These are phyloP conservation scores for Monosporascus sp. DNA, from an alignment of 2,329 filamentous ascomycete genomes.

Conservation along the genomic window DNA sequence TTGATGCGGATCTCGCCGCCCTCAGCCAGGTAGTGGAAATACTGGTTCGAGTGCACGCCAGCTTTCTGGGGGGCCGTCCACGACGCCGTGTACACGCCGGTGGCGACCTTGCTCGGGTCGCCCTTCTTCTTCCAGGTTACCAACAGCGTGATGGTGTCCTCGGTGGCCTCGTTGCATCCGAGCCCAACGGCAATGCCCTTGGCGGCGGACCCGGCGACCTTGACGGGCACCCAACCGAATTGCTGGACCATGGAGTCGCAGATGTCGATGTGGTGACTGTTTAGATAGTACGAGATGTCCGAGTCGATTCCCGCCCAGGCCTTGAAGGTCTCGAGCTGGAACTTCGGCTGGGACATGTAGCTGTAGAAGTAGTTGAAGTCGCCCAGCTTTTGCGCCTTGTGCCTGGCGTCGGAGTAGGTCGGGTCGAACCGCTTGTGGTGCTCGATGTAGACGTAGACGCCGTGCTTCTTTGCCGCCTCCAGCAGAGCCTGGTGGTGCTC, in stretches of 20 bases:
- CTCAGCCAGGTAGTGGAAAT: conserved; percentile 89
- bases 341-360: conserved; percentile 94
- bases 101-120: conserved; percentile 66
- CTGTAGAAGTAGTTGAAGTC: conserved; percentile 99
- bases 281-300: conserved; percentile 94
- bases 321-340: conserved; percentile 88
- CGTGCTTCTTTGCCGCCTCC: conserved; percentile 63
- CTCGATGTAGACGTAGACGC: conserved; percentile 88
- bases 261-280: conserved; percentile 90
- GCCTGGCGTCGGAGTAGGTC: conserved; percentile 81
- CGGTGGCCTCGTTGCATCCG: conserved; percentile 74
- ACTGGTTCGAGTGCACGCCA: conserved; percentile 94
- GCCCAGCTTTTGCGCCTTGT: conserved; percentile 69
- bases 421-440: conserved; percentile 97
- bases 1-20: conserved; percentile 84
- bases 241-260: conserved; percentile 83
- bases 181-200: conserved; percentile 73
- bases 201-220: conserved; percentile 72
- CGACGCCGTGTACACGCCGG: conserved; percentile 86
- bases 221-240: conserved; percentile 67
- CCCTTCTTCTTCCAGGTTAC: conserved; percentile 79
- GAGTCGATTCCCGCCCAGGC: conserved; percentile 88
- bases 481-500: conserved; percentile 74
- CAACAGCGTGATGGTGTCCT: conserved; percentile 88
- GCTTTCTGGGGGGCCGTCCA: conserved; percentile 93